Evolutionary conservation across 1,284 basidiomycete genomes (phyloP), one percentile per base, ranked within the genome.

Genomic region (Ganoderma sinense): DNA sequence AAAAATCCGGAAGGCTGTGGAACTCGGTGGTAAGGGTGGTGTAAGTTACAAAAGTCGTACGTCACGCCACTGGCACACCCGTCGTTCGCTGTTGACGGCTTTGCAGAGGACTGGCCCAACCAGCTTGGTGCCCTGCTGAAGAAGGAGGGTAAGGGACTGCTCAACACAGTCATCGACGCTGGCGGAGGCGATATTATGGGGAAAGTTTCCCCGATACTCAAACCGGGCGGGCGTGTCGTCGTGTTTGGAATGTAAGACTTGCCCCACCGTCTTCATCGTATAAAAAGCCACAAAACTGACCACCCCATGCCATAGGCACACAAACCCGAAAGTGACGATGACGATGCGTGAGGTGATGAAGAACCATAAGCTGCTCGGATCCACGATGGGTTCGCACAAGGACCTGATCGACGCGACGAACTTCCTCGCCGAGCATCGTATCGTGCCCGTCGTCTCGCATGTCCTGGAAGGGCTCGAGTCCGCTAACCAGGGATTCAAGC

Each of bases 291-390:
- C 14, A 1, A 23, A n/a, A 20, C 60, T 61, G 23, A 53, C 45
- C 14, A 56, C 39, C 14, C n/a, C 43, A 36, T 20, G 26, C 10
- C 13, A 69, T 68, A 94, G 93, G 91, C 94, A 93, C 58, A 89
- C 89, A 23, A 82, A 80, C 36, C 87, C 87, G 14, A 84, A 84
- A 75, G 87, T 94, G 60, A 85, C 84, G 18, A 87, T 96, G 75
- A 92, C 91, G 13, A 96, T 97, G 93, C 86, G 88, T 20, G 89
- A 94, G 74, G 92, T 96, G n/a, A 78, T 96, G 69, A 89, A 87
- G 74, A 94, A 95, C 75, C 88, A 93, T 62, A 88, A 91, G 68
- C 82, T 97, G 48, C 84, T 94, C 55, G 94, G 92, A 58, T 92
- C 93, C 0, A 95, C 93, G 26, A 94, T 97, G 92, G 95, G 94